phyloP scores from a whole-genome alignment of 345 rosid species.

The Eucalyptus grandis region DNA sequence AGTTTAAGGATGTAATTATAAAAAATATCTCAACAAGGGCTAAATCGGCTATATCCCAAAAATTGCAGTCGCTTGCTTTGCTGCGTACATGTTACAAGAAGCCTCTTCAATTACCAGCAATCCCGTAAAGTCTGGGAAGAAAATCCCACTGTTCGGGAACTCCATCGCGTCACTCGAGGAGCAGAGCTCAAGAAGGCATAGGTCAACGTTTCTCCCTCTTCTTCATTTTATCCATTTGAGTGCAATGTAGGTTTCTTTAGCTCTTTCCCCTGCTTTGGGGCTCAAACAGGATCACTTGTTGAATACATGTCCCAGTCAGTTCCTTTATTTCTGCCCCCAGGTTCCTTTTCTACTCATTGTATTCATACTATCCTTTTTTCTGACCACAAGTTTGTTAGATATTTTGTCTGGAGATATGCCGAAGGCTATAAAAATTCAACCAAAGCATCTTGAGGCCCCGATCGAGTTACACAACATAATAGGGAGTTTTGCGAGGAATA shows the following conservation, averaged over 20 bases:
- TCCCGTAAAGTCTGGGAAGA: background rate
- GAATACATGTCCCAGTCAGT: background rate
- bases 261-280: background rate
- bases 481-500: constrained; percentile 74
- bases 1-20: background rate
- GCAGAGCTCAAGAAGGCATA: constrained; percentile 84
- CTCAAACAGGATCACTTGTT: background rate
- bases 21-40: background rate
- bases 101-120: background rate
- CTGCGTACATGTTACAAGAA: background rate
- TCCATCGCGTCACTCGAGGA: constrained; percentile 82
- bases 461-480: constrained; percentile 87
- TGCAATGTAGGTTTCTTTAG: background rate
- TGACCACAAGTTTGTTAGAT: constrained; percentile 64
- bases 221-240: background rate
- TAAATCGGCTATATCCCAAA: background rate
- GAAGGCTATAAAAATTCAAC: constrained; percentile 77
- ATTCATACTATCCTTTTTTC: background rate
- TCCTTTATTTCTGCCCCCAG: background rate
- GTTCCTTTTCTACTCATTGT: background rate
- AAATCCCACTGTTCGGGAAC: background rate
- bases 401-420: constrained; percentile 85
- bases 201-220: background rate
- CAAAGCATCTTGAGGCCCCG: constrained; percentile 83
- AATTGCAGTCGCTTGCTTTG: background rate